Conservation (phyloP, 2,329 filamentous ascomycete species). For the Epichloe festucae region DNA sequence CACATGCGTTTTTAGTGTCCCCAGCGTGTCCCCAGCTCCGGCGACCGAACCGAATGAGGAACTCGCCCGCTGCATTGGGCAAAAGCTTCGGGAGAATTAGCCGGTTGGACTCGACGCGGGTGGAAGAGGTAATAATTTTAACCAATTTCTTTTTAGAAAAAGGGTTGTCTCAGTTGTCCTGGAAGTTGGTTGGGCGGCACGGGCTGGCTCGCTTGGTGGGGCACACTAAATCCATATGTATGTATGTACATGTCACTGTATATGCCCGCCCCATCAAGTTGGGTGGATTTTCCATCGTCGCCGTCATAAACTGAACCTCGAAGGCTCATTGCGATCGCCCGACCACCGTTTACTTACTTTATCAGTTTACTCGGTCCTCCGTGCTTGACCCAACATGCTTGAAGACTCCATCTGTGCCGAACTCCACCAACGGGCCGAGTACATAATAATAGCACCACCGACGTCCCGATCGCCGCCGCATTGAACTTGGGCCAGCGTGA, state of each 20-base stretch:
- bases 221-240: no score
- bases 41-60: constrained; percentile 7
- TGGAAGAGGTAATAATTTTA: background rate
- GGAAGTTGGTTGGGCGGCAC: no score
- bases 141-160: no score
- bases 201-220: background rate
- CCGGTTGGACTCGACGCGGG: background rate
- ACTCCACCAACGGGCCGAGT: background rate
- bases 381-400: background rate
- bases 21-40: background rate
- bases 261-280: no score
- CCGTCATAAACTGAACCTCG: background rate
- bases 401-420: background rate
- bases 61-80: background rate
- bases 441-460: background rate
- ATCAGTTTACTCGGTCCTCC: background rate
- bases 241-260: no score
- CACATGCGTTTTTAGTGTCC: background rate
- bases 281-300: background rate
- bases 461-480: background rate
- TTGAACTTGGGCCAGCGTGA: background rate
- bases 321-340: background rate
- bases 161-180: background rate
- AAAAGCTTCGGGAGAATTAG: background rate
- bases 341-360: background rate